Evolutionary conservation across 1,284 basidiomycete genomes (phyloP).

Genomic region (Sphaerobolus stellatus): DNA sequence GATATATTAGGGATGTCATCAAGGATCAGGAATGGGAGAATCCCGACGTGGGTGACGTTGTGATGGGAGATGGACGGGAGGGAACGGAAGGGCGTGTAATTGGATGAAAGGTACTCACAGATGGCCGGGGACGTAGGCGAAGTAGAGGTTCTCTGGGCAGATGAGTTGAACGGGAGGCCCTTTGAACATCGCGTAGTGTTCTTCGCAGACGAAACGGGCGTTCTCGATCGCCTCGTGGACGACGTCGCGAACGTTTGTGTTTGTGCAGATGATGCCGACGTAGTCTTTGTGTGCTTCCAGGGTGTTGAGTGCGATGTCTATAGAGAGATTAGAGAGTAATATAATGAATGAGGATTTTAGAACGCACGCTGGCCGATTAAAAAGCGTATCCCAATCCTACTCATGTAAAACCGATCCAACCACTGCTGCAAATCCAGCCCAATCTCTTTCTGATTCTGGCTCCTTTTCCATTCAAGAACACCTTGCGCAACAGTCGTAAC

Average conservation of each 20-base stretch:
- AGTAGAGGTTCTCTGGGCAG: slow-evolving; percentile 84
- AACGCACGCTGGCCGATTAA: slow-evolving; percentile 87
- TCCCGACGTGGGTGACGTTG: too few relatives aligned
- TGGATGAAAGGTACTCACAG: slow-evolving; percentile 41
- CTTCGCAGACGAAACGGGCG: slow-evolving; percentile 86
- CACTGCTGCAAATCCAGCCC: slow-evolving; percentile 92
- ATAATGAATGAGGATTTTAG: slow-evolving; percentile 10
- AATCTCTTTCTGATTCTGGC: slow-evolving; percentile 53
- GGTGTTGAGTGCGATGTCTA: slow-evolving; percentile 90
- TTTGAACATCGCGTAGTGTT: slow-evolving; percentile 81
- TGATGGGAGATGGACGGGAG: too few relatives aligned
- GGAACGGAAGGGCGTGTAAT: not conserved
- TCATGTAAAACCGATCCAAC: slow-evolving; percentile 97
- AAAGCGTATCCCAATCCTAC: slow-evolving; percentile 94
- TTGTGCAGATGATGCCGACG: slow-evolving; percentile 98
- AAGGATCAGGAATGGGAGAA: too few relatives aligned
- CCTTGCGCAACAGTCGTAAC: slow-evolving; percentile 97
- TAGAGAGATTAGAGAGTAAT: slow-evolving; percentile 10
- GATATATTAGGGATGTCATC: too few relatives aligned
- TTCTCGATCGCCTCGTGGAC: slow-evolving; percentile 99
- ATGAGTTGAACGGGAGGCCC: slow-evolving; percentile 97
- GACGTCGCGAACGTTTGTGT: slow-evolving; percentile 93
- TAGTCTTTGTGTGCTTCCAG: slow-evolving; percentile 87
- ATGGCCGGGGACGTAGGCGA: slow-evolving; percentile 97
- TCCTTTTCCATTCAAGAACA: slow-evolving; percentile 77